Evolutionary conservation across 768 basidiomycete species (phyloP).

Genomic region (Calvatia gigantea): DNA sequence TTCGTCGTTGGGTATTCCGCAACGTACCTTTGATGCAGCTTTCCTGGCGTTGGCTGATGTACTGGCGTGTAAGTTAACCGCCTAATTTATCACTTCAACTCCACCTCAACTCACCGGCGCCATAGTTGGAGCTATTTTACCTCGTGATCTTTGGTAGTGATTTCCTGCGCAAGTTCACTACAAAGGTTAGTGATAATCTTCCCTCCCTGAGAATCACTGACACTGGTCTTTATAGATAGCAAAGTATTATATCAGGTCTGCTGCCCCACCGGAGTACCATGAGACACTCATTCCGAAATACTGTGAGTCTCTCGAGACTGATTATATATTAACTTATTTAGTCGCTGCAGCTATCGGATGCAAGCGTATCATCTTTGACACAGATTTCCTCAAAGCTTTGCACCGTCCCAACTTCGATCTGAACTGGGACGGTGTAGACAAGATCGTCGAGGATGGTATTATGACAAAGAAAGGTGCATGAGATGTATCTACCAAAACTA

Average conservation of each 20-base stretch:
- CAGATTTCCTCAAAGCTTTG: conserved; percentile 40
- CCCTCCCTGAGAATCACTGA: too few species aligned
- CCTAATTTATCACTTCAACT: not conserved
- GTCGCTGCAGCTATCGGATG: conserved; percentile 41
- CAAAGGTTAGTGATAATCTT: not conserved
- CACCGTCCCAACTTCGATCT: conserved; percentile 44
- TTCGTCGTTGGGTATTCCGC: conserved; percentile 15
- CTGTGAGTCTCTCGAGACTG: conserved; percentile 27
- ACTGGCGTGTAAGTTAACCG: not conserved
- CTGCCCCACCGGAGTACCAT: conserved; percentile 43
- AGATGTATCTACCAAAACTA: not conserved
- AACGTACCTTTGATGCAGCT: conserved; percentile 8
- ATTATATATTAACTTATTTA: not conserved
- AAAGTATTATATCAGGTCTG: conserved; percentile 31
- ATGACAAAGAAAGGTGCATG: conserved; percentile 33
- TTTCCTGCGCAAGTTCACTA: not conserved
- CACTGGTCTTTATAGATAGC: conserved; percentile 14
- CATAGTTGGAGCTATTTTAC: not conserved
- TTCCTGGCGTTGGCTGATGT: not conserved
- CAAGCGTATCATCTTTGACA: conserved; percentile 50
- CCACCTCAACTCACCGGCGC: too few species aligned
- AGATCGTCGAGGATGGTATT: conserved; percentile 38
- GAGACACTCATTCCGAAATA: conserved; percentile 44
- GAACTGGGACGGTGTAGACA: conserved; percentile 36
- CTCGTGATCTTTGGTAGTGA: not conserved